These are phyloP conservation scores for Turritis glabra DNA, from an alignment of 345 rosid genomes.

Conservation along the genomic window DNA sequence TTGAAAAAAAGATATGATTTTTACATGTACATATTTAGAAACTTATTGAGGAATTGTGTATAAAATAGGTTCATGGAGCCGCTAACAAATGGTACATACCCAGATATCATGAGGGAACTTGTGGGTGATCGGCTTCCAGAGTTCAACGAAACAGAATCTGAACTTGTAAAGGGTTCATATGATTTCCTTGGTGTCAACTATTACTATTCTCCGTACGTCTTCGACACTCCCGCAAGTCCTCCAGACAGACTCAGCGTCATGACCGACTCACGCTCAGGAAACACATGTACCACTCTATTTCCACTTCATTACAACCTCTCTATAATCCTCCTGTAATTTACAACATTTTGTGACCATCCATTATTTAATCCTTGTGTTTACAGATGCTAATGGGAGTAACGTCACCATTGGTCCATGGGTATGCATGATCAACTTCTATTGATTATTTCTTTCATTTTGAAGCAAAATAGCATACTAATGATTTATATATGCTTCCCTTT, in stretches of 20 bases:
- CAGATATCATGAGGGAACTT: constrained; percentile 11
- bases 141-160: not conserved
- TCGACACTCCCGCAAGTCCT: not conserved
- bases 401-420: constrained; percentile 25
- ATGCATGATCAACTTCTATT: not conserved
- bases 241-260: not conserved
- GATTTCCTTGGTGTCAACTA: constrained; percentile 38
- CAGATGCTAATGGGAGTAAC: not conserved
- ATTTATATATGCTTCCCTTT: not conserved
- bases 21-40: not conserved
- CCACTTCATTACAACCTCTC: not conserved
- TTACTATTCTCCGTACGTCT: constrained; percentile 20
- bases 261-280: not conserved
- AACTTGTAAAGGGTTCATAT: constrained; percentile 19
- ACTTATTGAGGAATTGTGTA: too few relatives aligned
- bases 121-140: constrained; percentile 24
- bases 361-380: not conserved
- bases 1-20: not conserved
- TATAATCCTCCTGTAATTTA: too few relatives aligned
- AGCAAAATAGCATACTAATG: too few relatives aligned
- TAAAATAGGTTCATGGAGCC: constrained; percentile 37
- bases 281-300: not conserved
- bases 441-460: not conserved
- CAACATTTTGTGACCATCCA: not conserved
- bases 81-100: constrained; percentile 29